Evolutionary conservation across 495 filamentous ascomycete genomes (phyloP).

Genomic region (Neurospora tetraspora): DNA sequence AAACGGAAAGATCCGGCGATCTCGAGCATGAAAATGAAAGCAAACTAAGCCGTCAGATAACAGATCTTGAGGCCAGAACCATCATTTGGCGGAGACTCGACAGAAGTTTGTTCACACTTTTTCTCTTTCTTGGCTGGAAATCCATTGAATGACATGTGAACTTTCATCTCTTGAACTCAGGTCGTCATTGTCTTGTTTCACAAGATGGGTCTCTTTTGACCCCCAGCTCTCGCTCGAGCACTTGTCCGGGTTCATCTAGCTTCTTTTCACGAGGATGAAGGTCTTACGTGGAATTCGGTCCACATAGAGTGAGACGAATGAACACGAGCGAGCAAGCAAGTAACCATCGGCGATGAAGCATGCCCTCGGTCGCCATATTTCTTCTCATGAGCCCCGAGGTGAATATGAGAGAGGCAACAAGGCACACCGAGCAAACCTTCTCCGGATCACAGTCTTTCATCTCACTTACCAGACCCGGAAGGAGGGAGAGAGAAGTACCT

Average conservation of each 20-base stretch:
- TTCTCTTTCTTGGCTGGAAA: background rate
- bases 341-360: background rate
- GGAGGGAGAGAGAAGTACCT: background rate
- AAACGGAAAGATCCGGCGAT: background rate
- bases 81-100: background rate
- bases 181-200: background rate
- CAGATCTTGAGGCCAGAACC: background rate
- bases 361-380: background rate
- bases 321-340: too few relatives aligned
- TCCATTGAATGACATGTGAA: background rate
- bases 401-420: background rate
- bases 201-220: rapidly evolving
- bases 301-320: too few relatives aligned
- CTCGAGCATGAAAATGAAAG: background rate
- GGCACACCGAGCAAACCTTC: background rate
- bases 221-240: background rate
- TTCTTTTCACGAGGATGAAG: background rate
- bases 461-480: background rate
- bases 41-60: background rate
- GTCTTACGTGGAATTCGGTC: background rate
- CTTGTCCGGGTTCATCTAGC: background rate
- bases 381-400: background rate
- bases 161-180: background rate
- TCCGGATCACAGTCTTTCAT: background rate
- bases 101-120: background rate